Percentiles rank a stretch among this genome's conserved stretches.
Evolutionary conservation across 2,329 filamentous ascomycete genomes (phyloP).

Genomic region (Fusarium sp.): DNA sequence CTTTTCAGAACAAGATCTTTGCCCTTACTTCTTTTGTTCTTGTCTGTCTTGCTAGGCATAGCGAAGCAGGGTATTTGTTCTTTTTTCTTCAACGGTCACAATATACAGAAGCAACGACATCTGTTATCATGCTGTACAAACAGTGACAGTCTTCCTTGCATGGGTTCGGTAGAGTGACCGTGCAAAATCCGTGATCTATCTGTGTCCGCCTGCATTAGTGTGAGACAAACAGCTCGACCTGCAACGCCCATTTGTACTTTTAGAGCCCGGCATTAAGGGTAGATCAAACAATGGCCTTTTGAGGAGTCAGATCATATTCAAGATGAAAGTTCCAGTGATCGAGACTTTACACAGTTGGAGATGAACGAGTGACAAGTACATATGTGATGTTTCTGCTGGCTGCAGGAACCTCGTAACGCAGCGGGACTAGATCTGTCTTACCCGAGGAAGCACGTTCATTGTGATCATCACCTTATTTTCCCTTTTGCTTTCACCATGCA

Average conservation of each 20-base stretch:
- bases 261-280: not conserved
- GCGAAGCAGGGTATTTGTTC: not conserved
- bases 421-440: not conserved
- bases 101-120: not conserved
- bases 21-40: not conserved
- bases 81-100: not conserved
- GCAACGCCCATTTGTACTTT: not conserved
- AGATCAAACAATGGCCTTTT: not conserved
- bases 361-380: not conserved
- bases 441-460: not conserved
- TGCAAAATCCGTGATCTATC: not conserved
- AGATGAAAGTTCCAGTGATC: not conserved
- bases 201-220: constrained; percentile 16
- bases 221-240: not conserved
- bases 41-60: not conserved
- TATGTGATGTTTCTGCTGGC: not conserved
- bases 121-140: not conserved
- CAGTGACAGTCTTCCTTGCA: not conserved
- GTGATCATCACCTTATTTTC: not conserved
- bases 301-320: not conserved
- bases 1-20: not conserved
- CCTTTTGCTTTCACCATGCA: not conserved
- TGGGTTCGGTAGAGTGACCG: not conserved
- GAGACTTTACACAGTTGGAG: not conserved
- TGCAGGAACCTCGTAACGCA: not conserved